Evolutionary conservation across 176 grass and related monocot genomes (phyloP), one percentile per base, ranked within the genome.

Genomic region (Oryza glaberrima): DNA sequence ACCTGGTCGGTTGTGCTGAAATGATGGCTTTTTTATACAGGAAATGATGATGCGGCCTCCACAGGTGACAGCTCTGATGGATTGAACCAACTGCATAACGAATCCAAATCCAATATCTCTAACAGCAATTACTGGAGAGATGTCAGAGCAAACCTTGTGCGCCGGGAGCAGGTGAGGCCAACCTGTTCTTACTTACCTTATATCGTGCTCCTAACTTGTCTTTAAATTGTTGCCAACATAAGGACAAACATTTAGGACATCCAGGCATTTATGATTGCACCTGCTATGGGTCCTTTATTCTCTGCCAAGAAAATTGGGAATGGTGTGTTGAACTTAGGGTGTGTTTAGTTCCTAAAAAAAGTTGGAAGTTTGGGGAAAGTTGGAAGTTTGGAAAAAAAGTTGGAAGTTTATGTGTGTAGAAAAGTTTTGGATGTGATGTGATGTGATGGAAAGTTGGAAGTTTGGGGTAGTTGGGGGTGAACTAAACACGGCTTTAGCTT

Each of bases 91-190:
- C 70, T 51, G 0, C 44, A 45, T 58, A 77, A 68, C 4, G 87
- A 91, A 80, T 60, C 80, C 47, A 82, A 90, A 68, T 79, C 77
- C 7, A 85, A 67, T 83, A 82, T 87, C 82, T 88, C 78, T 28
- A 64, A 85, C 60, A 81, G 73, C 84, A 72, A 67, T 82, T 92
- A 95, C 82, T 98, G 96, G 96, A 69, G 96, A 86, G 85, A 98
- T 83, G 92, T 98, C 77, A 95, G 96, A 80, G 96, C 96, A 40
- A 95, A 87, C 73, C 96, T 95, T 85, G 91, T 98, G 35, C 82
- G 25, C 11, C 61, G 73, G 25, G 91, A 95, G 36, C 76, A 98
- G 89, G 93, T 98, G 70, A 93, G 87, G 0, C 13, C 0, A 2
- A 41, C 35, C 12, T n/a, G 14, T 43, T 68, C 19, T 32, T 52